Percentiles rank a stretch among this genome's conserved stretches.
Evolutionary conservation across 2,329 filamentous ascomycete species (phyloP).

Genomic region (Pseudogymnoascus sp.): DNA sequence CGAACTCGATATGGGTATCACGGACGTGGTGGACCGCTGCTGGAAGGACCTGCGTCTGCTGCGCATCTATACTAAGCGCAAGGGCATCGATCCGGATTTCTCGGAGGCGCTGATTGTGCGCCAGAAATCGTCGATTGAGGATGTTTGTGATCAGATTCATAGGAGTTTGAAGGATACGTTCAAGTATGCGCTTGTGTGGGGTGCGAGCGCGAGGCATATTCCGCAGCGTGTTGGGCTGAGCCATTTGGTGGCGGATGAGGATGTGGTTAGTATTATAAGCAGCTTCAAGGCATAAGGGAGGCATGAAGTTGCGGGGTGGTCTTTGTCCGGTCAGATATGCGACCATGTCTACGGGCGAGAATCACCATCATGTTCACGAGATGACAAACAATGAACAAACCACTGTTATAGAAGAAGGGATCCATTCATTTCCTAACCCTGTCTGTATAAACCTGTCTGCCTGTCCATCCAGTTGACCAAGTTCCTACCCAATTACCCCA

Average conservation of each 20-base stretch:
- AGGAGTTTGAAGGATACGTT: slow-evolving; percentile 94
- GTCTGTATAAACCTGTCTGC: neutral
- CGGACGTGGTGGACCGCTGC: slow-evolving; percentile 87
- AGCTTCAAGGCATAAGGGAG: slow-evolving; percentile 48
- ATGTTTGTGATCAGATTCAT: slow-evolving; percentile 94
- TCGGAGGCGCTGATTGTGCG: slow-evolving; percentile 87
- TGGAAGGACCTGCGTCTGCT: slow-evolving; percentile 91
- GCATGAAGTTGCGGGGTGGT: neutral
- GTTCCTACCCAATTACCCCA: slow-evolving; percentile 3
- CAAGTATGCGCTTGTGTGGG: slow-evolving; percentile 98
- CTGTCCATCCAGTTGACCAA: neutral
- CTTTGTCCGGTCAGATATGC: neutral
- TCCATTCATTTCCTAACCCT: slow-evolving; percentile 5
- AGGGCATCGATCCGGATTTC: slow-evolving; percentile 85
- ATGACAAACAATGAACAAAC: neutral
- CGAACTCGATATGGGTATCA: slow-evolving; percentile 86
- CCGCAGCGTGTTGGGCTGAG: slow-evolving; percentile 85
- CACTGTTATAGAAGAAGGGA: neutral
- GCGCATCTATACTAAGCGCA: slow-evolving; percentile 92
- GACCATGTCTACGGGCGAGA: neutral
- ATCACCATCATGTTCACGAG: slow-evolving; percentile 3
- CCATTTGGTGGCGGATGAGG: slow-evolving; percentile 66
- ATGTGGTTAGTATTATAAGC: slow-evolving; percentile 60
- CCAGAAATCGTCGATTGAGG: slow-evolving; percentile 79
- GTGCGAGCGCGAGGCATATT: slow-evolving; percentile 87